Evolutionary conservation across 2,329 filamentous ascomycete species (phyloP).

Genomic region (Orbilia brochopaga): DNA sequence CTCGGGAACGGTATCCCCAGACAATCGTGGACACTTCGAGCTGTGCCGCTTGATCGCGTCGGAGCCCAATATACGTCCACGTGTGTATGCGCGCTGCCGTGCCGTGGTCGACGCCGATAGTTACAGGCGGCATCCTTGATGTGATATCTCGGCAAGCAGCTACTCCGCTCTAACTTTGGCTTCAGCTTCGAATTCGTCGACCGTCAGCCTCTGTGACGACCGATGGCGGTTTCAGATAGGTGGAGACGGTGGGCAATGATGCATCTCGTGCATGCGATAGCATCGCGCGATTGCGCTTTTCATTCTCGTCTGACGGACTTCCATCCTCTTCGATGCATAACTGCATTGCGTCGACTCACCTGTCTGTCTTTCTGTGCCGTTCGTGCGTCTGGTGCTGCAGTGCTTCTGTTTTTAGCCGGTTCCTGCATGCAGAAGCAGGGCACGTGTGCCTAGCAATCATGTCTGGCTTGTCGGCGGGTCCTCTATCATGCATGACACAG

Average conservation of each 20-base stretch:
- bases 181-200: background rate
- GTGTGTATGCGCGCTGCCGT: too few relatives aligned
- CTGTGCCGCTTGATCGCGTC: too few relatives aligned
- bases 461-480: background rate
- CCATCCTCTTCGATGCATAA: background rate
- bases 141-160: too few relatives aligned
- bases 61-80: too few relatives aligned
- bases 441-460: background rate
- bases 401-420: constrained; percentile 11
- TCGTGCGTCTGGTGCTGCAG: constrained; percentile 9
- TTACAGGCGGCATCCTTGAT: too few relatives aligned
- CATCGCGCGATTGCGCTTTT: constrained; percentile 49
- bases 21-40: background rate
- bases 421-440: background rate
- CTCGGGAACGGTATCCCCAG: background rate
- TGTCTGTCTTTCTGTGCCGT: constrained; percentile 28
- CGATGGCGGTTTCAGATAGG: constrained; percentile 36
- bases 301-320: constrained; percentile 3
- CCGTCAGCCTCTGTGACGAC: background rate
- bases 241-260: constrained; percentile 20
- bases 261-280: constrained; percentile 23
- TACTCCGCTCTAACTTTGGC: background rate
- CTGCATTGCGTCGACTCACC: background rate
- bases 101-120: too few relatives aligned
- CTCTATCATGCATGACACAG: too few relatives aligned